Evolutionary conservation across 2,329 filamentous ascomycete genomes (phyloP).

Genomic region (Xylariomycetidae sp.): DNA sequence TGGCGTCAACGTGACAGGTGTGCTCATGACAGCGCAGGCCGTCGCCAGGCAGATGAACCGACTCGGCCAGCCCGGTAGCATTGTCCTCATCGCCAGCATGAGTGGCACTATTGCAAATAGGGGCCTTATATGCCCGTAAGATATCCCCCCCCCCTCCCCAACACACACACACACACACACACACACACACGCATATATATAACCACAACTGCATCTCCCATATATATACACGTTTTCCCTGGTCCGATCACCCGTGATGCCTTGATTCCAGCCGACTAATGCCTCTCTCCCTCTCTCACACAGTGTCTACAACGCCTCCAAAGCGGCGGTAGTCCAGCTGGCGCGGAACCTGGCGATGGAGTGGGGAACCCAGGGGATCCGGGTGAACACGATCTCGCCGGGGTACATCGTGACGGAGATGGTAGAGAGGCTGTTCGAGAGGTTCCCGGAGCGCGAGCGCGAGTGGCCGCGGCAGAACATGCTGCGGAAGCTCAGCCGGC

Average conservation of each 20-base stretch:
- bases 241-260: too few species aligned
- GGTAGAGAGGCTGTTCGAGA: conserved; percentile 74
- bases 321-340: conserved; percentile 69
- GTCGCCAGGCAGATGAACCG: conserved; percentile 73
- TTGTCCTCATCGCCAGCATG: conserved; percentile 68
- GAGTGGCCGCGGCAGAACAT: conserved; percentile 84
- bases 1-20: conserved; percentile 81
- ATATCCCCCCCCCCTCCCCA: conserved; percentile 8
- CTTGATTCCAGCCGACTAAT: too few species aligned
- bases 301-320: conserved; percentile 73
- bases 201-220: neutral
- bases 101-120: conserved; percentile 63
- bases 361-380: conserved; percentile 68
- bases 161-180: neutral
- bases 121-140: conserved; percentile 55
- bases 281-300: conserved; percentile 1
- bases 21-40: conserved; percentile 80
- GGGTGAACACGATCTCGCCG: conserved; percentile 76
- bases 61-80: conserved; percentile 53
- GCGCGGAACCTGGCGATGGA: conserved; percentile 66
- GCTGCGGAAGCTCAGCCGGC: conserved; percentile 64
- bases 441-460: conserved; percentile 62
- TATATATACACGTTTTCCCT: too few species aligned
- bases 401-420: conserved; percentile 80
- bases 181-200: neutral